These are phyloP conservation scores for Aspergillus phoenicis DNA, from an alignment of 2,329 filamentous ascomycete species.

Conservation along the genomic window DNA sequence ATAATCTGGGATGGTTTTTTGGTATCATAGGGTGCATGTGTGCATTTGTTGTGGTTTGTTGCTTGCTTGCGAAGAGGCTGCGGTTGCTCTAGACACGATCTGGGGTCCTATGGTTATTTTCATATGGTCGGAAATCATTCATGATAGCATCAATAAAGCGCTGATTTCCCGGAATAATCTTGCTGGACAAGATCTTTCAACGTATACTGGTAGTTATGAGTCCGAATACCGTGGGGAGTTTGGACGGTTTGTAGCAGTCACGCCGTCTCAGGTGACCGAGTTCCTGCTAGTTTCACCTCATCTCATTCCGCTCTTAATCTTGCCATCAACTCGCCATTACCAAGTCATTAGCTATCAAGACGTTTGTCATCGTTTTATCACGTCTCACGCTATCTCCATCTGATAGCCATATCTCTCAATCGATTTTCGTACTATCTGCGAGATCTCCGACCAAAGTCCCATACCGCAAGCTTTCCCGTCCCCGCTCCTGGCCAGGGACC, in stretches of 20 bases:
- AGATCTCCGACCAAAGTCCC: not conserved
- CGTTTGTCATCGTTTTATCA: not conserved
- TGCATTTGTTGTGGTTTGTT: conserved; percentile 39
- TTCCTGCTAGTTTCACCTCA: not conserved
- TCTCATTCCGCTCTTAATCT: not conserved
- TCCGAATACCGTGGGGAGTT: too few species aligned
- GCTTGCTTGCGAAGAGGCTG: conserved; percentile 37
- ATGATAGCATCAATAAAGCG: too few species aligned
- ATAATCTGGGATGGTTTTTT: conserved; percentile 49
- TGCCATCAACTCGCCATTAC: not conserved
- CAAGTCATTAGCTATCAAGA: not conserved
- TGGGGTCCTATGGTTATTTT: too few species aligned
- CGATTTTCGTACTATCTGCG: not conserved
- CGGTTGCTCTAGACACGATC: conserved; percentile 34
- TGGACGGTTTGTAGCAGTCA: not conserved
- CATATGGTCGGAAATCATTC: too few species aligned
- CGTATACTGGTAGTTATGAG: too few species aligned
- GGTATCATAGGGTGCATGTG: conserved; percentile 49
- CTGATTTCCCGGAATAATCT: too few species aligned
- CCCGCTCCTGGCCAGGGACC: not conserved
- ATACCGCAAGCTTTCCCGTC: not conserved
- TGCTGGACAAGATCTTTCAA: too few species aligned
- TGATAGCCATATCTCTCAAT: not conserved
- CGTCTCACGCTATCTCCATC: not conserved
- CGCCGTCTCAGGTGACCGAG: not conserved